These are phyloP conservation scores for Tetrahymena malaccensis DNA, from an alignment of 73 alveolate species.

Conservation along the genomic window DNA sequence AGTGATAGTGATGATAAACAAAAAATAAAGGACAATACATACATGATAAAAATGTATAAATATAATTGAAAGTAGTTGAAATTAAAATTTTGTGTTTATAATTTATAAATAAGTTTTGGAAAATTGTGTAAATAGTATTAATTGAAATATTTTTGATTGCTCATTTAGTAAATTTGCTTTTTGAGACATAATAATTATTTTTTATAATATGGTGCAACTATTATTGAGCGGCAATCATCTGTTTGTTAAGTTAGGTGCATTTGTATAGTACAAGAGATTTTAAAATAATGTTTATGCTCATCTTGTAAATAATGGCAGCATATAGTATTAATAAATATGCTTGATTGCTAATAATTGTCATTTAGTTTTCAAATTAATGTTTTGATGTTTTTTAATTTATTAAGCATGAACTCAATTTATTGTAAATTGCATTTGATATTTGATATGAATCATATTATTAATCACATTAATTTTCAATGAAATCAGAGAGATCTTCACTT, in stretches of 20 bases:
- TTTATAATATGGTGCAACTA: neutral
- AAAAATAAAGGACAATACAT: too few species aligned
- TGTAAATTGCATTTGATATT: neutral
- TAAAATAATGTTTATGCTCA: neutral
- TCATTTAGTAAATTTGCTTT: neutral
- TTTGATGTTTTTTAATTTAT: neutral
- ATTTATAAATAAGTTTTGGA: too few species aligned
- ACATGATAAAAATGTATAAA: too few species aligned
- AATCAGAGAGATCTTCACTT: neutral
- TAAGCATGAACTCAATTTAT: neutral
- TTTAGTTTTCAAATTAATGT: neutral
- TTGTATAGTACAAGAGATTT: neutral
- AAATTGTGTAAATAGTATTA: too few species aligned
- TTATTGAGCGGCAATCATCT: neutral
- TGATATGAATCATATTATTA: neutral
- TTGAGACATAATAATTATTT: too few species aligned
- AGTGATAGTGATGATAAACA: too few species aligned
- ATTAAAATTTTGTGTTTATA: too few species aligned
- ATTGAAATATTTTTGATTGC: neutral
- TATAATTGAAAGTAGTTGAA: too few species aligned
- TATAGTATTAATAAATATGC: neutral
- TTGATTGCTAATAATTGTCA: neutral
- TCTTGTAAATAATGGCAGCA: neutral
- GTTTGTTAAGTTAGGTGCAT: neutral
- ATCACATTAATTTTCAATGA: neutral